phyloP scores from a whole-genome alignment of 495 filamentous ascomycete species.

The Opeltia flavorubescens region DNA sequence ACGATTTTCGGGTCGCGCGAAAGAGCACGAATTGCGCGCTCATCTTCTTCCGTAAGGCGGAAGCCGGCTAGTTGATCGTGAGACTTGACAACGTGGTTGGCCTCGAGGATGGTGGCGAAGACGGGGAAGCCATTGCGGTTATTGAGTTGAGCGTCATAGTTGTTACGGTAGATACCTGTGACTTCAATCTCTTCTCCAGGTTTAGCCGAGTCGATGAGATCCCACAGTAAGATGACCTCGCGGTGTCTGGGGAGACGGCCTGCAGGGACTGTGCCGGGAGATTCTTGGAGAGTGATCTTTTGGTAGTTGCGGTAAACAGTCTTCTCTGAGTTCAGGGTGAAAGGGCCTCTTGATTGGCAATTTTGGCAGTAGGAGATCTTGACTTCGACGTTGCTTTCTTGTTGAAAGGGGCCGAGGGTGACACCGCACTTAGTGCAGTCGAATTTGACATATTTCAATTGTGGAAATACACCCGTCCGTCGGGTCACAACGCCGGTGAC shows the following conservation, averaged over 20 bases:
- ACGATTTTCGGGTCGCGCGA: conserved; percentile 82
- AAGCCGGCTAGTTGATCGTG: conserved; percentile 98
- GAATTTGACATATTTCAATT: conserved; percentile 96
- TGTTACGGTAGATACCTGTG: conserved; percentile 95
- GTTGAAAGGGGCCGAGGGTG: conserved; percentile 89
- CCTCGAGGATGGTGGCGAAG: conserved; percentile 94
- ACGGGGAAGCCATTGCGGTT: conserved; percentile 99
- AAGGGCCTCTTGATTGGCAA: conserved; percentile 91
- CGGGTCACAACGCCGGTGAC: conserved; percentile 93
- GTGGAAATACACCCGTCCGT: conserved; percentile 93
- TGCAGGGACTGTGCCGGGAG: conserved; percentile 90
- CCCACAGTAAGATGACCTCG: conserved; percentile 92
- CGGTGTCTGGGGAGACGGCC: conserved; percentile 90
- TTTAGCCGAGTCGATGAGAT: conserved; percentile 92
- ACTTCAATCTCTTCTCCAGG: conserved; percentile 97
- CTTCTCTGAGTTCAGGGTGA: conserved; percentile 92
- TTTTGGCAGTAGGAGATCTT: conserved; percentile 94
- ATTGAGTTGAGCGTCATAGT: conserved; percentile 93
- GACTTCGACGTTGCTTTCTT: conserved; percentile 91
- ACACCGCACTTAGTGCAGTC: conserved; percentile 87
- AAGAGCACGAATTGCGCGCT: conserved; percentile 76
- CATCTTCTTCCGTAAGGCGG: conserved; percentile 88
- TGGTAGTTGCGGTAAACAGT: conserved; percentile 99
- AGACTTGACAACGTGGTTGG: conserved; percentile 91
- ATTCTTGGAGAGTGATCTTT: conserved; percentile 93